Evolutionary conservation across 1,139 yeast species (phyloP), one percentile per base, ranked within the genome.

Genomic region (Geotrichum candidum): DNA sequence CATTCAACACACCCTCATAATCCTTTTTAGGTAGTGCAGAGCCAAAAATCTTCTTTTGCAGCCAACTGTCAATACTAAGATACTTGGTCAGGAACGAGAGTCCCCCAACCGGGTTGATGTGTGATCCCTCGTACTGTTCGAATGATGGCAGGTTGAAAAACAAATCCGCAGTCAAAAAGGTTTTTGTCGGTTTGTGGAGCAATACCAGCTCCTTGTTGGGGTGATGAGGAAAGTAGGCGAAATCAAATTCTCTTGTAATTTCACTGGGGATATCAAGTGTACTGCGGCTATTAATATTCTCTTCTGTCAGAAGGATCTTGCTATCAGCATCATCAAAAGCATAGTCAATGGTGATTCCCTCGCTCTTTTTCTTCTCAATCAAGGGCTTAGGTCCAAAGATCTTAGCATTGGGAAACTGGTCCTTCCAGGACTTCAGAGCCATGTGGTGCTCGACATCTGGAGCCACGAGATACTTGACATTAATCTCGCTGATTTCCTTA

Each of bases 131-230:
- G 27, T 80, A 80, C 63, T 78, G 86, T 56, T 83, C 84, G 54
- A 53, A 61, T 31, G 74, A 71, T 25, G 80, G 80, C 48, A 85
- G 73, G 67, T 84, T 83, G 72, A 85, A 80, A 18, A 84, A 50
- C 62, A 85, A 69, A 68, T 86, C 90, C 1, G 85, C 88, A 65
- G 80, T 82, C 63, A 82, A 76, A 50, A 86, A 68, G 0, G 82
- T 76, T 67, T 79, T 79, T 27, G 83, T 74, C 15, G 71, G 70
- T 60, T 76, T 76, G 68, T 83, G 83, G 68, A 70, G 82, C 66
- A 82, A 68, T 4, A 84, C 80, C 61, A 86, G 71, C 68, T 86
- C 90, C 68, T 81, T 79, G 70, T 85, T 85, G 38, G 66, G 71
- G 68, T 83, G 87, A 2, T 74, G 72, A 11, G 87, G 86, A 56